Conservation (phyloP, 495 filamentous ascomycete genomes). For the Talaromyces thailandensis region DNA sequence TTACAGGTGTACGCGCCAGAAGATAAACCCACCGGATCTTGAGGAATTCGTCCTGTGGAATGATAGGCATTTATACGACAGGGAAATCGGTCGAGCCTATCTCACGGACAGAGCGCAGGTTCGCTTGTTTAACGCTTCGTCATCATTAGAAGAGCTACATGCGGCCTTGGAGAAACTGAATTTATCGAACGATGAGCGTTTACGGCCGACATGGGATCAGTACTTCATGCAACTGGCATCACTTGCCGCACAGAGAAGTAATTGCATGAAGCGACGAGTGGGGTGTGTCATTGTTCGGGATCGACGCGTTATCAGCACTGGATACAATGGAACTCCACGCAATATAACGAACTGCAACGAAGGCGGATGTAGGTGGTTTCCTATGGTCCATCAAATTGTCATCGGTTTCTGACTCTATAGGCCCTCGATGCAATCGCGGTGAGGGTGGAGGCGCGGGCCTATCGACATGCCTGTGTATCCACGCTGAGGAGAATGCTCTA, state of each 20-base stretch:
- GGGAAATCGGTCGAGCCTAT: conserved; percentile 52
- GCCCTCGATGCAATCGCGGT: conserved; percentile 71
- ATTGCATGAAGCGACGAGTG: conserved; percentile 97
- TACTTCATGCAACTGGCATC: conserved; percentile 97
- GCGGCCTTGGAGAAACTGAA: conserved; percentile 58
- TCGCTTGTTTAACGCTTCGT: conserved; percentile 75
- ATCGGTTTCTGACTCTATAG: conserved; percentile 17
- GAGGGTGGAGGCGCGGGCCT: conserved; percentile 61
- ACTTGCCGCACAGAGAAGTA: conserved; percentile 81
- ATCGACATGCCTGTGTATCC: conserved; percentile 84
- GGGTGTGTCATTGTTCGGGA: conserved; percentile 91
- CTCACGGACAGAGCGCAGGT: conserved; percentile 73
- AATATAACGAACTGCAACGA: conserved; percentile 83
- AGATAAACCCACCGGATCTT: conserved; percentile 45
- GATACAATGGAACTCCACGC: conserved; percentile 95
- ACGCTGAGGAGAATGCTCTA: conserved; percentile 95
- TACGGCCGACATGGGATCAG: conserved; percentile 91
- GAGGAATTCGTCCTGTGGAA: conserved; percentile 70
- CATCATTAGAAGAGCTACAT: conserved; percentile 59
- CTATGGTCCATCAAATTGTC: neutral
- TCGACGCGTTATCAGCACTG: conserved; percentile 82
- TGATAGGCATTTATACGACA: conserved; percentile 69
- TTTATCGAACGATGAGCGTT: conserved; percentile 65
- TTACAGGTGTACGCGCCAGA: conserved; percentile 31
- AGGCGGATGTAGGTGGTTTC: conserved; percentile 62